These are phyloP conservation scores for Gelatoporia subvermispora DNA, from an alignment of 768 basidiomycete genomes.

Conservation along the genomic window DNA sequence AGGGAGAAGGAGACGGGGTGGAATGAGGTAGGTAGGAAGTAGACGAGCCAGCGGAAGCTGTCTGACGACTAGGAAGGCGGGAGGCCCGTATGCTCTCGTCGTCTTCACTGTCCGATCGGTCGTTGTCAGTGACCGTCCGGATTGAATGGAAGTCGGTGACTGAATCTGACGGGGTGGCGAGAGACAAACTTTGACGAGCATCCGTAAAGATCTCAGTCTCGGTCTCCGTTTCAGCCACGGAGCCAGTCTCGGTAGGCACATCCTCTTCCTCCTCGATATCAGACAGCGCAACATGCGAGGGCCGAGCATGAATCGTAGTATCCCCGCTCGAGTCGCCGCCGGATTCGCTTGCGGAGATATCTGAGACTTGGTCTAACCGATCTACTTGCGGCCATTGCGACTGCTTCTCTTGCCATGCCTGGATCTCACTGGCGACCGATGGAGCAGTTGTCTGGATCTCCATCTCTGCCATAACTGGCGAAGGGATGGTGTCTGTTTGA, in stretches of 20 bases:
- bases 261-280: constrained; percentile 39
- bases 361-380: neutral
- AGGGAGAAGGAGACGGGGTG: constrained; percentile 6
- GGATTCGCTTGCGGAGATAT: neutral
- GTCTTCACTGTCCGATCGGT: constrained; percentile 53
- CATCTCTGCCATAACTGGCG: constrained; percentile 6
- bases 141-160: constrained; percentile 75
- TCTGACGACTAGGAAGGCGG: constrained; percentile 27
- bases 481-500: constrained; percentile 13
- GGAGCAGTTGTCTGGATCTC: constrained; percentile 11
- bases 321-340: constrained; percentile 26
- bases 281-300: constrained; percentile 2
- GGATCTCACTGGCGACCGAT: constrained; percentile 7
- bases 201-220: constrained; percentile 75
- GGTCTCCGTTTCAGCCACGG: constrained; percentile 51
- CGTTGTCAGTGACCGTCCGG: constrained; percentile 65
- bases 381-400: neutral
- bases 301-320: constrained; percentile 21
- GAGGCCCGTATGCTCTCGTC: constrained; percentile 78
- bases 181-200: constrained; percentile 57
- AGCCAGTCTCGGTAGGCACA: constrained; percentile 54
- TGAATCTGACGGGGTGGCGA: constrained; percentile 64
- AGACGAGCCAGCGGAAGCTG: constrained; percentile 26
- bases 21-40: constrained; percentile 8
- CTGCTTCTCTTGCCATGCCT: neutral